A percentile compares a stretch with the other conserved stretches of the same genome.
Evolutionary conservation across 2,329 filamentous ascomycete species (phyloP).

Genomic region (Lachnellula hyalina): DNA sequence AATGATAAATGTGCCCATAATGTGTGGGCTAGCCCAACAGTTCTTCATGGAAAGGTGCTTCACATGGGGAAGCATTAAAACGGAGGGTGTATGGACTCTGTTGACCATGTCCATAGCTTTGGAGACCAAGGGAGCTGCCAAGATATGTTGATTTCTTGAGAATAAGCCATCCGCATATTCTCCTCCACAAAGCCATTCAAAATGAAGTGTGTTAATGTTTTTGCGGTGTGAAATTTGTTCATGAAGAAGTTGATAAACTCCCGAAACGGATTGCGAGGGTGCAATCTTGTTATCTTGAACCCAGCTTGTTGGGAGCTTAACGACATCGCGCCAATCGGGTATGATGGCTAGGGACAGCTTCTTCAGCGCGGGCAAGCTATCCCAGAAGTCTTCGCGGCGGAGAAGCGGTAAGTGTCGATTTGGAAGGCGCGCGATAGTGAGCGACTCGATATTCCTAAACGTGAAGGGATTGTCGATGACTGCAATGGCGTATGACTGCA

Average conservation of each 20-base stretch:
- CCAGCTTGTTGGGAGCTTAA: constrained; percentile 45
- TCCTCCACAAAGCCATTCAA: constrained; percentile 64
- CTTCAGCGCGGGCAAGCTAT: constrained; percentile 47
- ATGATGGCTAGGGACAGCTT: constrained; percentile 56
- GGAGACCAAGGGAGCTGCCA: constrained; percentile 52
- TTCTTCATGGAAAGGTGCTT: constrained; percentile 59
- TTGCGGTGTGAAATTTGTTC: constrained; percentile 42
- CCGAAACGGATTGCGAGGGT: constrained; percentile 46
- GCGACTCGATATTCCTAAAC: constrained; percentile 49
- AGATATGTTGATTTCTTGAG: constrained; percentile 55
- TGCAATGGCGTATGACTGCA: constrained; percentile 62
- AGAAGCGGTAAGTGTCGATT: constrained; percentile 54
- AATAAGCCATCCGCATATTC: constrained; percentile 58
- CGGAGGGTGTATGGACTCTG: constrained; percentile 9
- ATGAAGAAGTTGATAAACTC: constrained; percentile 49
- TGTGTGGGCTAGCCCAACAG: constrained; percentile 60
- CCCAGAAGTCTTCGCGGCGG: constrained; percentile 56
- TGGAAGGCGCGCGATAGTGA: constrained; percentile 61
- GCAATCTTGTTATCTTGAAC: constrained; percentile 44
- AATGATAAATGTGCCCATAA: constrained; percentile 47
- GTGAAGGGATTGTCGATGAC: constrained; percentile 53
- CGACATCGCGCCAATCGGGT: constrained; percentile 60
- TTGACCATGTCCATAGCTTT: constrained; percentile 32
- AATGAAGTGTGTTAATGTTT: constrained; percentile 52
- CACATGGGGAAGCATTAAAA: constrained; percentile 52